Base-by-base conservation (phyloP, 108 stramenopile species). In the Cylindrotheca closterium region DNA sequence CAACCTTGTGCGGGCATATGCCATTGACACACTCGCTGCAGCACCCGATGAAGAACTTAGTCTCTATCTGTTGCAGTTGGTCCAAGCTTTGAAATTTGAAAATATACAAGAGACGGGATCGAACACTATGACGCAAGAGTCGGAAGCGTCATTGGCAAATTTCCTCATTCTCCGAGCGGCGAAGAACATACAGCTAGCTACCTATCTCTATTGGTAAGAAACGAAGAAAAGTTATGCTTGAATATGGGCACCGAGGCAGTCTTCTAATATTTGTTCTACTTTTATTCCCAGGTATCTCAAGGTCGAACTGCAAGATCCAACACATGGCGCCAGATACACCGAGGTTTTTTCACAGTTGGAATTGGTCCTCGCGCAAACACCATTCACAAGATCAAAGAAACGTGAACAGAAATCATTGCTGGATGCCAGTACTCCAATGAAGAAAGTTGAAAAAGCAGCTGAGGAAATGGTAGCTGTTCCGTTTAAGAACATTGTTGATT, bases 31-130 rank as follows among this genome's bases (percentile, higher is more conserved):
- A 0, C 82, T 99, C 4, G 79, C 79, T 2, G 45, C 78, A 19
- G 96, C 97, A 25, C 85, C 95, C 0, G 98, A 98, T 66, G 94
- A 91, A 30, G 98, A 97, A 70, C 74, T 99, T n/a, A 80, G 83
- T 29, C 73, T 96, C 3, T 98, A 96, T 68, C 74, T 99, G 18
- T 79, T 99, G 22, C 99, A 99, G 73, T 78, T 99, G 1, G 99
- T 99, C 17, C 97, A 98, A 80, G 99, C 97, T 18, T 67, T 98
- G 18, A 94, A 97, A 66, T 99, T 98, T 67, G 97, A 99, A 75
- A 86, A 74, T 42, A 63, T 48, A 21, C 60, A 47, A 32, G 71
- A 66, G 29, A 63, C 63, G 3, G 63, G 63, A 21, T 47, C 50
- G 12, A 62, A 51, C 19, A n/a, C n/a, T n/a, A n/a, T n/a, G n/a